Conservation (phyloP, 2,329 filamentous ascomycete species). For the Talaromyces sp. region DNA sequence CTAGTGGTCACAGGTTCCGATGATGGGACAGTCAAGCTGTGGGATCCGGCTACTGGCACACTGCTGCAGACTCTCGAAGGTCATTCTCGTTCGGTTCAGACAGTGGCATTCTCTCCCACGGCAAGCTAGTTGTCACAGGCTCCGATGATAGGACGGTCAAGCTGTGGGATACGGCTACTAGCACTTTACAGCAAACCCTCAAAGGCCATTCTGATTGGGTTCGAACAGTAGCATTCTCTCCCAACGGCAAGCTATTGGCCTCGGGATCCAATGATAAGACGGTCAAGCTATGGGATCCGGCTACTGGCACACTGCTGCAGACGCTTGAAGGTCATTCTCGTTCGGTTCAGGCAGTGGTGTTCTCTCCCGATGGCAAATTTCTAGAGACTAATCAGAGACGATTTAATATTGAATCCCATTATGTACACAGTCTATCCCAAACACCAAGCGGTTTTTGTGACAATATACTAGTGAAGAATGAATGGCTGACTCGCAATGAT, state of each 20-base stretch:
- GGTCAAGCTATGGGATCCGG: not conserved
- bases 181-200: not conserved
- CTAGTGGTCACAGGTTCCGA: not conserved
- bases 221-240: not conserved
- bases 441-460: not conserved
- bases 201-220: not conserved
- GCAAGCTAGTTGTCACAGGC: too few relatives aligned
- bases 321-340: not conserved
- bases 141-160: too few relatives aligned
- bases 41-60: not conserved
- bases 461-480: constrained; percentile 4
- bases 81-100: not conserved
- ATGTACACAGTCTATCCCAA: not conserved
- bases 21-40: not conserved
- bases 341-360: not conserved
- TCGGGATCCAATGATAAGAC: not conserved
- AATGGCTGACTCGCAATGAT: constrained; percentile 3
- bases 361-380: not conserved
- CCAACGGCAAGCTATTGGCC: not conserved
- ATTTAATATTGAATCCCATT: not conserved
- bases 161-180: too few relatives aligned
- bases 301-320: not conserved
- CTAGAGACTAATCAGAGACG: not conserved
- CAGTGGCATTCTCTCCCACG: not conserved
- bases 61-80: not conserved